A percentile compares a stretch with the other conserved stretches of the same genome.
phyloP scores from a whole-genome alignment of 768 basidiomycete genomes.

The Collybia mongolica region DNA sequence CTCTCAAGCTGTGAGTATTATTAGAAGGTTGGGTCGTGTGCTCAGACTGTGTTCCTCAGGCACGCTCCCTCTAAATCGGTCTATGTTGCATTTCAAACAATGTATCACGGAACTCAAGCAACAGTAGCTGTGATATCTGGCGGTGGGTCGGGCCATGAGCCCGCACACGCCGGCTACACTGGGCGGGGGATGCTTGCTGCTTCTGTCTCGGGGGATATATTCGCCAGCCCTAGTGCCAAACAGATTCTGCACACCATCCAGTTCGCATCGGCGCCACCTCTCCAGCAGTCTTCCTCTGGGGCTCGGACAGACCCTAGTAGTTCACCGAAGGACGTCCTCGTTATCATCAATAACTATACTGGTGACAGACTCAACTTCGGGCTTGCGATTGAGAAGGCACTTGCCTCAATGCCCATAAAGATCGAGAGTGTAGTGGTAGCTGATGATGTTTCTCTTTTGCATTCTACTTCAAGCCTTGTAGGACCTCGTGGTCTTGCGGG shows the following conservation, averaged over 20 bases:
- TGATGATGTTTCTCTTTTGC: constrained; percentile 52
- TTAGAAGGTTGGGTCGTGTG: neutral
- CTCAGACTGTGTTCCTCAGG: neutral
- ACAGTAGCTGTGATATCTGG: constrained; percentile 43
- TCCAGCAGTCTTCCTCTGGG: neutral
- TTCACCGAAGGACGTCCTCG: constrained; percentile 29
- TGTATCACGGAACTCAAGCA: neutral
- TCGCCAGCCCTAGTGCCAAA: constrained; percentile 60
- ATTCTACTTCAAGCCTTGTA: constrained; percentile 28
- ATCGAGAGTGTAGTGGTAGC: constrained; percentile 50
- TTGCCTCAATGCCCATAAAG: constrained; percentile 26
- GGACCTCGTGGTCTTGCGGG: constrained; percentile 49
- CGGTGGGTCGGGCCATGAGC: constrained; percentile 59
- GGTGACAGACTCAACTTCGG: constrained; percentile 62
- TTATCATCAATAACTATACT: constrained; percentile 47
- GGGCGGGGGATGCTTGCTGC: constrained; percentile 56
- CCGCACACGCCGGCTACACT: constrained; percentile 56
- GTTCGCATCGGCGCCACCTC: constrained; percentile 36
- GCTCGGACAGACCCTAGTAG: neutral
- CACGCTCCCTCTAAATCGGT: constrained; percentile 2
- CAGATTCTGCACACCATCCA: constrained; percentile 52
- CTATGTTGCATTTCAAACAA: neutral
- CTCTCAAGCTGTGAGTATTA: neutral
- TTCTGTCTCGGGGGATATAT: constrained; percentile 60
- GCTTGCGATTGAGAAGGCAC: constrained; percentile 52